Percentiles rank a stretch among this genome's conserved stretches.
Conservation (phyloP, 225 moss, liverwort and hornwort genomes). For the Straminergon stramineum region DNA sequence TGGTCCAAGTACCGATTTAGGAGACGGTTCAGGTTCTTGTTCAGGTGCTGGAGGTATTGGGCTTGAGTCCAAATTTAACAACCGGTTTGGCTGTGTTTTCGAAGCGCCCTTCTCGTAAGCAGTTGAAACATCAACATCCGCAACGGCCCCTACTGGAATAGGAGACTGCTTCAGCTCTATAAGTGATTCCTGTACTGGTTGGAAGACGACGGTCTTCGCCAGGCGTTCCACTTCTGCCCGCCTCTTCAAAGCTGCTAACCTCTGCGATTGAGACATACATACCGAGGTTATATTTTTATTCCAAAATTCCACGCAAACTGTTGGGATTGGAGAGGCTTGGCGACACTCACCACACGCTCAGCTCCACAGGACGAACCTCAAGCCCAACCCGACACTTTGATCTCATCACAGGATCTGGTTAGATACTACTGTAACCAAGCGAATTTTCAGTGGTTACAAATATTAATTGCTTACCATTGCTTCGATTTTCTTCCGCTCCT, state of each 20-base stretch:
- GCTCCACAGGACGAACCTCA: background rate
- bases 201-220: conserved; percentile 13
- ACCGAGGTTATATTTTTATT: background rate
- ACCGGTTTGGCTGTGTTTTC: background rate
- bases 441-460: background rate
- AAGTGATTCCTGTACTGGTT: conserved; percentile 7
- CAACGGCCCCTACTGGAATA: background rate
- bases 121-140: conserved; percentile 6
- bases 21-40: background rate
- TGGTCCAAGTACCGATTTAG: background rate
- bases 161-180: background rate
- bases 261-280: background rate
- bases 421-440: background rate
- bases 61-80: background rate
- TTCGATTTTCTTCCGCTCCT: conserved; percentile 56
- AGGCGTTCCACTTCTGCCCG: conserved; percentile 7
- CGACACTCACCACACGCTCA: background rate
- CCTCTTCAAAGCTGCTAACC: conserved; percentile 39
- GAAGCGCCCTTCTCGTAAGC: background rate
- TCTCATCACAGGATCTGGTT: background rate
- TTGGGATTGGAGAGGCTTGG: background rate
- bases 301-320: background rate
- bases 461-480: conserved; percentile 27
- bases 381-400: background rate
- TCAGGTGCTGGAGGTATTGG: background rate